These are phyloP conservation scores for Collybiopsis confluens DNA, from an alignment of 768 basidiomycete species.

Conservation along the genomic window DNA sequence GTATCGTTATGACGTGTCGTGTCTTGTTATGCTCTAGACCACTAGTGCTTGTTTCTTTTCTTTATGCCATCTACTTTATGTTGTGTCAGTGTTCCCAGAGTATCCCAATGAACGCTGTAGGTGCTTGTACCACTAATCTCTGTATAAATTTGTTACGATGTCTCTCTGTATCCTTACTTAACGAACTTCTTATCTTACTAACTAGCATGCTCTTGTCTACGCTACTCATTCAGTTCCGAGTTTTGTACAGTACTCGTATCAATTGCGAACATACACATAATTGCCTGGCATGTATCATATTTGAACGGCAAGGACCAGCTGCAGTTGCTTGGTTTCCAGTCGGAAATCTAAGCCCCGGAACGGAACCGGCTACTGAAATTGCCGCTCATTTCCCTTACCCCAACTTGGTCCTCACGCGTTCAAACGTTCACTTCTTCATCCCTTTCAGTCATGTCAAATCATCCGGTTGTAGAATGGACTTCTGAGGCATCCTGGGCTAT, in stretches of 20 bases:
- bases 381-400: no score
- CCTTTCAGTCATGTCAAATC: constrained; percentile 45
- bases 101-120: neutral
- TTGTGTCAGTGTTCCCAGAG: neutral
- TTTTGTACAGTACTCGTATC: neutral
- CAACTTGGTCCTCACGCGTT: neutral
- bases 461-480: constrained; percentile 74
- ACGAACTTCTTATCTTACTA: neutral
- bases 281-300: no score
- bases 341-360: neutral
- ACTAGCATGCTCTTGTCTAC: neutral
- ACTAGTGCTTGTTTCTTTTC: neutral
- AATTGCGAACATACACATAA: neutral
- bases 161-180: constrained; percentile 4
- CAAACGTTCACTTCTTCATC: neutral
- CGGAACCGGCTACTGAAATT: neutral
- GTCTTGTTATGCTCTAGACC: neutral
- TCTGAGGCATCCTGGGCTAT: constrained; percentile 86
- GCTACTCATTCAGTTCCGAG: neutral
- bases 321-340: no score
- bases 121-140: neutral
- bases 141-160: neutral
- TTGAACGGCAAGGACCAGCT: no score
- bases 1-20: neutral
- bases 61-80: neutral